Conservation (phyloP, 805 yeast species). For the Dipodascopsis tothii region DNA sequence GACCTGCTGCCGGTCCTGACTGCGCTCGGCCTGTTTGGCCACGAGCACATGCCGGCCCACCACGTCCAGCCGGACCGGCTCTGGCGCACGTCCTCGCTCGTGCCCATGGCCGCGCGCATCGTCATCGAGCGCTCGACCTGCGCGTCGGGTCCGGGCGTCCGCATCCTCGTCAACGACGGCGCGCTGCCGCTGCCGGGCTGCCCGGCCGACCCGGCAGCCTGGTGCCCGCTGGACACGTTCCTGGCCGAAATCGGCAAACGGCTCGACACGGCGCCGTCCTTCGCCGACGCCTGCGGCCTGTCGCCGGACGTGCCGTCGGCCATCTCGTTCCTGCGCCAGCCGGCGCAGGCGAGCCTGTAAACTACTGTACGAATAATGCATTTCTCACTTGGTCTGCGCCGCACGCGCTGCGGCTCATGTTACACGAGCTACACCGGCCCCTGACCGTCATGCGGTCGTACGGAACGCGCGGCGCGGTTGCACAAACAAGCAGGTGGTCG, state of each 20-base stretch:
- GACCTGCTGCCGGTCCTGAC: constrained; percentile 46
- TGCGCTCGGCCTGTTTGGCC: constrained; percentile 37
- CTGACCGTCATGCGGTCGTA: too few relatives aligned
- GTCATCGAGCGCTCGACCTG: constrained; percentile 30
- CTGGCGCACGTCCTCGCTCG: constrained; percentile 16
- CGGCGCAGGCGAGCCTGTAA: too few relatives aligned
- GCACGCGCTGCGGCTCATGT: too few relatives aligned
- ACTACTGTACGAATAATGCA: too few relatives aligned
- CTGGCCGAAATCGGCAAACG: neutral
- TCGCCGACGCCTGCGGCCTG: neutral
- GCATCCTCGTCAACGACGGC: constrained; percentile 47
- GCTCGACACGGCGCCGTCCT: neutral
- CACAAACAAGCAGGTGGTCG: too few relatives aligned
- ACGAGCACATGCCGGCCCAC: constrained; percentile 5
- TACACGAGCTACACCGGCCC: too few relatives aligned
- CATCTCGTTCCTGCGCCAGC: neutral
- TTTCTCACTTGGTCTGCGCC: too few relatives aligned
- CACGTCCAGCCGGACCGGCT: constrained; percentile 6
- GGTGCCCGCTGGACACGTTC: neutral
- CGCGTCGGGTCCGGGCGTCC: constrained; percentile 33
- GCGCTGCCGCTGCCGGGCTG: constrained; percentile 46
- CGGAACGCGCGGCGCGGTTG: too few relatives aligned
- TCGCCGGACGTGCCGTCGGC: neutral
- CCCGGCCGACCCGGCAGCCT: constrained; percentile 15
- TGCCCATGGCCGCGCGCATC: constrained; percentile 27